These are phyloP conservation scores for Saccharomyces mikatae DNA, from an alignment of 805 yeast species.

Conservation along the genomic window DNA sequence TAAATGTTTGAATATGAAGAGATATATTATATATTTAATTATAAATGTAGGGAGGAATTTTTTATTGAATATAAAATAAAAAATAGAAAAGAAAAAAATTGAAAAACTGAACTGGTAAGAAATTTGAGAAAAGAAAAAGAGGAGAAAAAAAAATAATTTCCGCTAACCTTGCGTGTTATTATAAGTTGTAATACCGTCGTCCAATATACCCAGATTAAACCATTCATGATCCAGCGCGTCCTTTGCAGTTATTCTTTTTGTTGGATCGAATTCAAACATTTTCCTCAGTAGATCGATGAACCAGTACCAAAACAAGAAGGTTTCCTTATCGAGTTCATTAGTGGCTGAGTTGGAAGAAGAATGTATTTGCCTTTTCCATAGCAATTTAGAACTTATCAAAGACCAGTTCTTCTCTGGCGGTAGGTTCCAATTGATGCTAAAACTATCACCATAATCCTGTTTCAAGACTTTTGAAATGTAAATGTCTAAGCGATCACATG, in stretches of 20 bases:
- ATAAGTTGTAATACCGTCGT: slow-evolving; percentile 39
- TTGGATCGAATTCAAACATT: slow-evolving; percentile 65
- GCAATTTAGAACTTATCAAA: slow-evolving; percentile 13
- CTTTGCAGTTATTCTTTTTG: slow-evolving; percentile 61
- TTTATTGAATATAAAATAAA: not conserved
- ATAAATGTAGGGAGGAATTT: not conserved
- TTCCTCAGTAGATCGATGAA: slow-evolving; percentile 62
- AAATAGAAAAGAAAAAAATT: not conserved
- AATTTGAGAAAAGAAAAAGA: not conserved
- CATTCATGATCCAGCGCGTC: slow-evolving; percentile 79
- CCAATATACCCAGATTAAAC: slow-evolving; percentile 56
- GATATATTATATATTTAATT: not conserved
- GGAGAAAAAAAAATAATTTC: not conserved
- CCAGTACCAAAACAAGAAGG: slow-evolving; percentile 75
- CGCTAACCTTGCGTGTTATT: slow-evolving; percentile 5
- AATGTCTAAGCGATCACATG: slow-evolving; percentile 27
- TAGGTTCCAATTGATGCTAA: slow-evolving; percentile 26
- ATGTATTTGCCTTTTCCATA: slow-evolving; percentile 4
- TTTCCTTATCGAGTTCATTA: slow-evolving; percentile 40
- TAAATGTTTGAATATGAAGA: not conserved
- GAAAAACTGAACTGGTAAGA: not conserved
- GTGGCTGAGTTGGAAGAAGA: slow-evolving; percentile 1
- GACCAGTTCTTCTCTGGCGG: slow-evolving; percentile 28
- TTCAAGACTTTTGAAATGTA: slow-evolving; percentile 23
- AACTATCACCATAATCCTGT: slow-evolving; percentile 21